Percentiles rank a stretch among this genome's conserved stretches.
phyloP scores from a whole-genome alignment of 441 rosid genomes.

The Erodium texanum region DNA sequence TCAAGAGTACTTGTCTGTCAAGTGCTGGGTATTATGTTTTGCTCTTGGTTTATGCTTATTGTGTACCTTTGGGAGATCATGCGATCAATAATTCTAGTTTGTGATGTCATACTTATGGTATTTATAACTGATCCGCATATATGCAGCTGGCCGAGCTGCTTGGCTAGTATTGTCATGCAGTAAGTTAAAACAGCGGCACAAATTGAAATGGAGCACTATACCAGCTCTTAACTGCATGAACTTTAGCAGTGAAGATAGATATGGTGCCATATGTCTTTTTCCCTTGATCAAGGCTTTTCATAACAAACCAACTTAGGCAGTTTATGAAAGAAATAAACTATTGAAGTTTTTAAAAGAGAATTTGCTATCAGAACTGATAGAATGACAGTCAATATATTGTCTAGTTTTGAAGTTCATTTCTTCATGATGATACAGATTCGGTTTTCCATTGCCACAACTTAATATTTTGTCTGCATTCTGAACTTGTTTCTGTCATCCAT shows the following conservation, averaged over 20 bases:
- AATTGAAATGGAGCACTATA: background rate
- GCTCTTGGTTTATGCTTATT: too few species aligned
- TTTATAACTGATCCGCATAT: background rate
- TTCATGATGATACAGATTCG: too few species aligned
- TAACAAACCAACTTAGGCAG: background rate
- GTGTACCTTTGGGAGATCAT: background rate
- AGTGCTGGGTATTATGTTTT: too few species aligned
- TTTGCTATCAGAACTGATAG: background rate
- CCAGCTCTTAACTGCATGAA: background rate
- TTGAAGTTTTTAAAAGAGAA: background rate
- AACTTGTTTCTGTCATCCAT: too few species aligned
- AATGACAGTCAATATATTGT: background rate
- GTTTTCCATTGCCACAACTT: too few species aligned
- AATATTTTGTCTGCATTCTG: too few species aligned
- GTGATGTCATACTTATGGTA: background rate
- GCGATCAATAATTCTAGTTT: background rate
- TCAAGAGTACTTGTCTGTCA: too few species aligned
- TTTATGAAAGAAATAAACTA: background rate
- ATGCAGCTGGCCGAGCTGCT: background rate
- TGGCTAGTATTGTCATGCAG: constrained; percentile 1
- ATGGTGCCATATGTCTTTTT: background rate
- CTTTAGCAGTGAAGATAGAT: background rate
- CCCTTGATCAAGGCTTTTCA: background rate
- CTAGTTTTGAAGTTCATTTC: too few species aligned
- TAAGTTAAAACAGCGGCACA: background rate